A percentile compares a stretch with the other conserved stretches of the same genome.
These are phyloP conservation scores for Porodaedalea pini DNA, from an alignment of 1,284 basidiomycete genomes.

Conservation along the genomic window DNA sequence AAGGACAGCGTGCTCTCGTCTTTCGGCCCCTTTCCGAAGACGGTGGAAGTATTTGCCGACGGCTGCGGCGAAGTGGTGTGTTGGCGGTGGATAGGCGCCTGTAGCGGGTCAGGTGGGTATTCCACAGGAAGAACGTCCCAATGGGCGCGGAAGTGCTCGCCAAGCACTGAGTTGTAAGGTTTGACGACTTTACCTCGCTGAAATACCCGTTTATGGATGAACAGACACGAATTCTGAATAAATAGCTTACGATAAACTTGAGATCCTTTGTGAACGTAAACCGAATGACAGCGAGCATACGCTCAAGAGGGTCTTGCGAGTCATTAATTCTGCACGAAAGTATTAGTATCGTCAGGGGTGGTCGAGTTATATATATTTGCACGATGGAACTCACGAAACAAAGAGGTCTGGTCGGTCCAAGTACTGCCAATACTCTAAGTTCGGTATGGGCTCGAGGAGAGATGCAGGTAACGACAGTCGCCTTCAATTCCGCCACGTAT, in stretches of 20 bases:
- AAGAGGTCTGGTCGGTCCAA: constrained; percentile 92
- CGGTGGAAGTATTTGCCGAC: constrained; percentile 28
- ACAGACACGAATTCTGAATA: background rate
- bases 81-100: constrained; percentile 45
- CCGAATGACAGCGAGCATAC: constrained; percentile 87
- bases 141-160: constrained; percentile 88
- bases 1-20: constrained; percentile 54
- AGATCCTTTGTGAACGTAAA: constrained; percentile 94
- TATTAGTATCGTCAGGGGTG: background rate
- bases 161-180: constrained; percentile 92
- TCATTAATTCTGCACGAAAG: constrained; percentile 71
- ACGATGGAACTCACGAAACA: constrained; percentile 62
- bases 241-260: constrained; percentile 77
- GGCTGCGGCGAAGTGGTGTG: constrained; percentile 37
- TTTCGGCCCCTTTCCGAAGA: constrained; percentile 39
- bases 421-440: constrained; percentile 95
- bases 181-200: constrained; percentile 90
- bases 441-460: constrained; percentile 86
- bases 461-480: constrained; percentile 88
- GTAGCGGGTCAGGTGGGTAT: constrained; percentile 47
- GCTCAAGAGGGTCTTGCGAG: constrained; percentile 83
- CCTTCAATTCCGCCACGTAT: constrained; percentile 39
- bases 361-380: background rate
- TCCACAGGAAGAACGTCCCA: constrained; percentile 69
- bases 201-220: background rate